Evolutionary conservation across 2,329 filamentous ascomycete genomes (phyloP).

Genomic region (Pseudogymnoascus sp.): DNA sequence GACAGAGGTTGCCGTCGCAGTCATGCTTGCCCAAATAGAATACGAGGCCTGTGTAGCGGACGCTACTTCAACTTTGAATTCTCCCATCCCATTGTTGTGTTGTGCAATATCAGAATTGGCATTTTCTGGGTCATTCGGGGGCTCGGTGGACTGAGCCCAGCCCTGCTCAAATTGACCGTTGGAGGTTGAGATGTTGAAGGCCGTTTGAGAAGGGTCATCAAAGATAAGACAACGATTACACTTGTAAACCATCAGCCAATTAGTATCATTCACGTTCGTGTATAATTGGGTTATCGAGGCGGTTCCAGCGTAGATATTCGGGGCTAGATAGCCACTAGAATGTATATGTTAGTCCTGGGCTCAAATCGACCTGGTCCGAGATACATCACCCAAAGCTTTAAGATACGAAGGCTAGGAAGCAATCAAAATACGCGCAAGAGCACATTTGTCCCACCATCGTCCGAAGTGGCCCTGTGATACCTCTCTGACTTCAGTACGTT

Average conservation of each 20-base stretch:
- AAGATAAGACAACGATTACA: slow-evolving; percentile 51
- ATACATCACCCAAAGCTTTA: too few species aligned
- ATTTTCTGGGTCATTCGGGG: slow-evolving; percentile 34
- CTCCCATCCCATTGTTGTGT: slow-evolving; percentile 48
- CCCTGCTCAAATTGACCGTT: slow-evolving; percentile 41
- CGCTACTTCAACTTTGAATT: slow-evolving; percentile 40
- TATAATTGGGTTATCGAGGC: slow-evolving; percentile 54
- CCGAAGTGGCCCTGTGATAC: too few species aligned
- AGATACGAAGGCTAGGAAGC: too few species aligned
- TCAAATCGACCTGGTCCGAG: not conserved
- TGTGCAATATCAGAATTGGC: slow-evolving; percentile 39
- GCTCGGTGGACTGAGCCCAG: slow-evolving; percentile 42
- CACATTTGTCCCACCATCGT: too few species aligned
- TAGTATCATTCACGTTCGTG: slow-evolving; percentile 46
- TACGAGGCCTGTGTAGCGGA: slow-evolving; percentile 35
- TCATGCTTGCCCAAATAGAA: slow-evolving; percentile 25
- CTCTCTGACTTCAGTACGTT: too few species aligned
- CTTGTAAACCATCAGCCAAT: slow-evolving; percentile 56
- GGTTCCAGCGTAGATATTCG: slow-evolving; percentile 51
- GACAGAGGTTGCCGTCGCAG: slow-evolving; percentile 20
- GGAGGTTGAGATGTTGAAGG: slow-evolving; percentile 36
- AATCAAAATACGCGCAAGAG: too few species aligned
- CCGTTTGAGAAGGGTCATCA: slow-evolving; percentile 39
- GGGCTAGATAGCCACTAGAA: slow-evolving; percentile 46
- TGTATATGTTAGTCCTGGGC: not conserved